A percentile compares a stretch with the other conserved stretches of the same genome.
These are phyloP conservation scores for Pachysandra terminalis DNA, from an alignment of 164 flowering plant species.

Conservation along the genomic window DNA sequence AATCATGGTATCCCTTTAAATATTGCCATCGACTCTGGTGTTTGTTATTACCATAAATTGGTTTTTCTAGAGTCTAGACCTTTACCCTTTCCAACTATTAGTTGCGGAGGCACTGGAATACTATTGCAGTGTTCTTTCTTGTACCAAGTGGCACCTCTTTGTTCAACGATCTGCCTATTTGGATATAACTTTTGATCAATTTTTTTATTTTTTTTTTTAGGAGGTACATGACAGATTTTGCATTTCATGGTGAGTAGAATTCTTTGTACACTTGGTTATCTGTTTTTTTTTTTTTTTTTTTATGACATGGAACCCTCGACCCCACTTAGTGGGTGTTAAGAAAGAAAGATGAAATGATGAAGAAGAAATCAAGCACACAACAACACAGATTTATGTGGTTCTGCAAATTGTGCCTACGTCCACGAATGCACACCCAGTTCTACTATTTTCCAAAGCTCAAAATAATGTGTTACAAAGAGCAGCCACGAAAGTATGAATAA, in stretches of 20 bases:
- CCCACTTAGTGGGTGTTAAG: too few species aligned
- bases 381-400: too few species aligned
- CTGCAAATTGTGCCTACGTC: too few species aligned
- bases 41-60: neutral
- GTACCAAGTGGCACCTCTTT: neutral
- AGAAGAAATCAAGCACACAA: too few species aligned
- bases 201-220: slow-evolving; percentile 28
- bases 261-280: neutral
- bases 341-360: too few species aligned
- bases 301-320: too few species aligned
- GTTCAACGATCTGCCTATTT: neutral
- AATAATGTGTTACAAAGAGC: too few species aligned
- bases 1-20: slow-evolving; percentile 41
- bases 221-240: slow-evolving; percentile 64
- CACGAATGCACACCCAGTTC: too few species aligned
- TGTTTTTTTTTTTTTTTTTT: too few species aligned
- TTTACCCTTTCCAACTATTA: slow-evolving; percentile 2
- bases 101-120: neutral
- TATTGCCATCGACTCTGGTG: neutral
- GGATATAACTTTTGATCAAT: too few species aligned
- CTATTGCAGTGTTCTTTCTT: neutral
- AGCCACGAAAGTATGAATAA: too few species aligned
- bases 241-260: slow-evolving; percentile 50
- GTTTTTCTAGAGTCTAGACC: neutral
- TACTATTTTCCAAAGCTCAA: too few species aligned